Base-by-base conservation (phyloP, 164 flowering plant genomes). In the Dillenia turbinata region DNA sequence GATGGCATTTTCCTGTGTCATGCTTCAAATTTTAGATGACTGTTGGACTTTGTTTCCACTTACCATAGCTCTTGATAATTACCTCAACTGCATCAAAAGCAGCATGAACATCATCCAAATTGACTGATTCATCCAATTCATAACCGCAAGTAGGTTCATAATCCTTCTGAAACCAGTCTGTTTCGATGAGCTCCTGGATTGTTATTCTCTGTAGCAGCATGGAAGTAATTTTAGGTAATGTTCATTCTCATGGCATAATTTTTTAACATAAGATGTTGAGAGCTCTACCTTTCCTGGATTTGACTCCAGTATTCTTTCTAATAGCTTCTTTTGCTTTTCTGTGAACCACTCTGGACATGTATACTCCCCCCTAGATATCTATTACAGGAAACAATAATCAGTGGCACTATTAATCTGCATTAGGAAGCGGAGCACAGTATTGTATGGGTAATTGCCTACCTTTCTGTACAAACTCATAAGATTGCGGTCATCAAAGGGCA, bases 281-380 rank as follows among this genome's bases (percentile, higher is more conserved):
- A 55, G 51, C 13, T 49, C 8, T 85, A 89, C 96, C 84, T 24
- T 77, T 68, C 24, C 57, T 1, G 92, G 74, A 47, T 58, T 47
- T 50, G 90, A 82, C 46, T 85, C 83, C 51, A 89, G 75, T 62
- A 86, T 83, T 49, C 82, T 76, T 40, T 75, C 74, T 43, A 89
- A 59, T 45, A 89, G 76, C 58, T 73, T 76, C 70, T 61, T 83
- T 63, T 79, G 87, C 26, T 66, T 60, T 48, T 43, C 62, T 52
- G 90, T 71, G 59, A 87, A 79, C 90, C 90, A 83, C 13, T 61
- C 63, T 45, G 96, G 96, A 65, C 49, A 85, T 52, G 61, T 59
- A 73, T 77, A 86, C 9, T 83, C 81, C 58, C 86, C 92, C 78
- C 64, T 76, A 44, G 72, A 67, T 75, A 86, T 89, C 96, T 88